A percentile compares a stretch with the other conserved stretches of the same genome.
These are phyloP conservation scores for Sequoia sempervirens DNA, from an alignment of 75 land plant genomes.

Conservation along the genomic window DNA sequence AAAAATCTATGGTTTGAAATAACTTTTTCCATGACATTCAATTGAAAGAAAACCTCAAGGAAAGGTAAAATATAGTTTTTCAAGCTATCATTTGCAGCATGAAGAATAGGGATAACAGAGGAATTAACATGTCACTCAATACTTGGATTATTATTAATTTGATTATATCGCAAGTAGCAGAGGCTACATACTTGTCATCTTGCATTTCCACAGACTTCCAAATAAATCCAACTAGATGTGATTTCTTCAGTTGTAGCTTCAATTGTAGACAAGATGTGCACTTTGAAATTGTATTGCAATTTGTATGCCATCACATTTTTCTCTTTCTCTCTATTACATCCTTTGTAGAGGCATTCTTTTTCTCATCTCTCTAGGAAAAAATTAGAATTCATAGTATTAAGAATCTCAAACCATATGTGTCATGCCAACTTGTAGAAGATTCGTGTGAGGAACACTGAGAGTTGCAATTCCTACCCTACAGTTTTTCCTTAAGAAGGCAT, in stretches of 20 bases:
- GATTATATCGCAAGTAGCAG: neutral
- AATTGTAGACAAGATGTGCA: neutral
- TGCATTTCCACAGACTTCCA: neutral
- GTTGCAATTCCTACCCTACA: no score
- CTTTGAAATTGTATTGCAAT: neutral
- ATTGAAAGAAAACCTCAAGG: conserved; percentile 3
- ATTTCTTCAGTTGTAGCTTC: no score
- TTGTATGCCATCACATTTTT: neutral
- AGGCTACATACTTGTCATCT: neutral
- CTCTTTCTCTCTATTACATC: neutral
- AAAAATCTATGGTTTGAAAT: no score
- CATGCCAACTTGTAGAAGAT: no score
- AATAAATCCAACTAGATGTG: neutral
- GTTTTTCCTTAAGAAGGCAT: no score
- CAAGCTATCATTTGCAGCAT: neutral
- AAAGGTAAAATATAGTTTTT: neutral
- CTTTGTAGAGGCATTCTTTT: neutral
- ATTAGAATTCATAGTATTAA: neutral
- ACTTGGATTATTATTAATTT: neutral
- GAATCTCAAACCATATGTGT: conserved; percentile 63
- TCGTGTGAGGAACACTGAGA: no score
- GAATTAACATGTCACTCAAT: neutral
- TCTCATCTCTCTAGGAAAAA: neutral
- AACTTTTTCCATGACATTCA: no score
- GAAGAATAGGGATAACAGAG: neutral